These are phyloP conservation scores for Tricholoma terreum DNA, from an alignment of 768 basidiomycete genomes.

Conservation along the genomic window DNA sequence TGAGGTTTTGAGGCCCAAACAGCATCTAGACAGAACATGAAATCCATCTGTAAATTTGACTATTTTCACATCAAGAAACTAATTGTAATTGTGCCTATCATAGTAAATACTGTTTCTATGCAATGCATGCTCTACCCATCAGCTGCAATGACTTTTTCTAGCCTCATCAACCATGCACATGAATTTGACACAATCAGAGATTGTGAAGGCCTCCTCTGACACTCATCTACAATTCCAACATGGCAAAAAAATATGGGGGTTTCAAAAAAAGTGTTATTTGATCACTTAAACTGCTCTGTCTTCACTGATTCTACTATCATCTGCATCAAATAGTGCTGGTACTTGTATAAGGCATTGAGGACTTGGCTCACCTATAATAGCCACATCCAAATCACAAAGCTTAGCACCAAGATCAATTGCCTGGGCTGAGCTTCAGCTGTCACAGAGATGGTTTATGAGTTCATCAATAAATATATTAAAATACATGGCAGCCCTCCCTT, in stretches of 20 bases:
- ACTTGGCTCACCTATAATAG: neutral
- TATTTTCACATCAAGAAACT: too few relatives aligned
- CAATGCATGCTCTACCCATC: too few relatives aligned
- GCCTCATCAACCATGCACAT: neutral
- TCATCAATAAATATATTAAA: neutral
- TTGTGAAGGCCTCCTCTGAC: neutral
- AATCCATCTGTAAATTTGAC: too few relatives aligned
- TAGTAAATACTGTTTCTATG: too few relatives aligned
- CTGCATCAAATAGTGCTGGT: too few relatives aligned
- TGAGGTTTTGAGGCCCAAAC: too few relatives aligned
- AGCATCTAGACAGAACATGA: too few relatives aligned
- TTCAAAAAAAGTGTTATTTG: neutral
- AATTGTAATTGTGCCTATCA: neutral
- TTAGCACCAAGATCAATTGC: neutral
- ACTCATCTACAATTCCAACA: neutral
- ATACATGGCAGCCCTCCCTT: neutral
- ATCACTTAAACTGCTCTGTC: too few relatives aligned
- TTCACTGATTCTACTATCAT: too few relatives aligned
- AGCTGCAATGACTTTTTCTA: too few relatives aligned
- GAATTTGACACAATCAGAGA: neutral
- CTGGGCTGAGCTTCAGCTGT: neutral
- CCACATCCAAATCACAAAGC: neutral
- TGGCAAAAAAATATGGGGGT: neutral
- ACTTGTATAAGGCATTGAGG: too few relatives aligned
- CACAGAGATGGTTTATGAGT: neutral